These are phyloP conservation scores for Ascosphaera apis DNA, from an alignment of 2,329 filamentous ascomycete species.

Conservation along the genomic window DNA sequence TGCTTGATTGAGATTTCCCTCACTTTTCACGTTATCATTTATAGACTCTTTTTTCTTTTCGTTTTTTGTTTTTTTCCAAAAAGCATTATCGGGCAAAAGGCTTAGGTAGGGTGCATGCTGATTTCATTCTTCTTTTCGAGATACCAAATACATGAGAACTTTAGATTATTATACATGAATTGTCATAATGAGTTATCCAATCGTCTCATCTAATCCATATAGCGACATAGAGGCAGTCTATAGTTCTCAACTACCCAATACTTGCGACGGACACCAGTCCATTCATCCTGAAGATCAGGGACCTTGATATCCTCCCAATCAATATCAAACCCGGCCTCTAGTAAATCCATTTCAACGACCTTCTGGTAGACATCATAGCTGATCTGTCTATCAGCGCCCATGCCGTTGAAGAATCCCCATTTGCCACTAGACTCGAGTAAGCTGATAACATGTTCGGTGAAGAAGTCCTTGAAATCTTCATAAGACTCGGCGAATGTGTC, in stretches of 20 bases:
- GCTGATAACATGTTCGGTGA: slow-evolving; percentile 64
- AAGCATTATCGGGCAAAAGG: not conserved
- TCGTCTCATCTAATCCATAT: slow-evolving; percentile 12
- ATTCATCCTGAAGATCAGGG: slow-evolving; percentile 52
- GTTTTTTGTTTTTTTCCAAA: not conserved
- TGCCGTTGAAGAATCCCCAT: slow-evolving; percentile 46
- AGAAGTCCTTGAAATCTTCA: slow-evolving; percentile 60
- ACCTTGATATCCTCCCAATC: slow-evolving; percentile 65
- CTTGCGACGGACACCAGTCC: slow-evolving; percentile 66
- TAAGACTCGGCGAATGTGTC: slow-evolving; percentile 97
- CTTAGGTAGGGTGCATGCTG: no score
- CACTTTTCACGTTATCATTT: not conserved
- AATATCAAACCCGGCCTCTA: slow-evolving; percentile 72
- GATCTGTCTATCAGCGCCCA: slow-evolving; percentile 75
- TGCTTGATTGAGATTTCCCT: not conserved
- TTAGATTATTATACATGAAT: no score
- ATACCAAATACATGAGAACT: no score
- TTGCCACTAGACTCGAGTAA: slow-evolving; percentile 35
- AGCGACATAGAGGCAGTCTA: slow-evolving; percentile 20
- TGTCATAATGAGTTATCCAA: no score
- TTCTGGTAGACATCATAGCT: slow-evolving; percentile 94
- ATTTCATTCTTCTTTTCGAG: not conserved
- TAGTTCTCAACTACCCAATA: slow-evolving; percentile 64
- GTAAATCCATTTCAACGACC: slow-evolving; percentile 74
- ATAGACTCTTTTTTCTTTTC: not conserved